Conservation (phyloP, 345 rosid species). For the Mangifera indica region DNA sequence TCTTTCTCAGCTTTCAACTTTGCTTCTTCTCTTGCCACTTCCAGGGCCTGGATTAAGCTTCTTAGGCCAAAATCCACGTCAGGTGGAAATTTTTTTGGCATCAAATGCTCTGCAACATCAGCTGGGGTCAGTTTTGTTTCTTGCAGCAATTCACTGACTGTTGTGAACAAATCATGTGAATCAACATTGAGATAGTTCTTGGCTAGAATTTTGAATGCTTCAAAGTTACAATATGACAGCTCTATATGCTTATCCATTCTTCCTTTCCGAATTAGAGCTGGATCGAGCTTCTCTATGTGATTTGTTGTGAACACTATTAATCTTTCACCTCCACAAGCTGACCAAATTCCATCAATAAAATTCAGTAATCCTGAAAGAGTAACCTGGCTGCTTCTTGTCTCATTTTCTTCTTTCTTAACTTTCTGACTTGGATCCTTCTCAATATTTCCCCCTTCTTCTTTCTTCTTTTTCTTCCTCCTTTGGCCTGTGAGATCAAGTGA, state of each 20-base stretch:
- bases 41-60: conserved; percentile 30
- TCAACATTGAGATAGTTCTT: conserved; percentile 33
- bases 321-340: conserved; percentile 41
- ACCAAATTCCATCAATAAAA: conserved; percentile 43
- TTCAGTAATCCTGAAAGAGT: conserved; percentile 44
- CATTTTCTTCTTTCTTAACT: conserved; percentile 15
- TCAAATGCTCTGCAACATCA: conserved; percentile 44
- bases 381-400: conserved; percentile 28
- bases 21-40: conserved; percentile 24
- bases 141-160: conserved; percentile 19
- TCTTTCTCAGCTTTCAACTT: conserved; percentile 9
- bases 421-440: conserved; percentile 16
- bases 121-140: conserved; percentile 38
- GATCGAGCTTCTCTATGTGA: conserved; percentile 40
- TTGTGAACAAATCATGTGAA: conserved; percentile 20
- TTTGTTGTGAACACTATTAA: conserved; percentile 42
- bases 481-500: conserved; percentile 41
- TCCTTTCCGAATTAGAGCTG: conserved; percentile 39
- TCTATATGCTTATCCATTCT: conserved; percentile 45
- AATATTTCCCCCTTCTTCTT: conserved; percentile 7
- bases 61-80: conserved; percentile 18
- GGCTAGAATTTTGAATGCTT: conserved; percentile 36
- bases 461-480: conserved; percentile 30
- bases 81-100: conserved; percentile 23
- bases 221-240: conserved; percentile 35